Evolutionary conservation across 768 basidiomycete species (phyloP).

Genomic region (Pleurotus giganteus): DNA sequence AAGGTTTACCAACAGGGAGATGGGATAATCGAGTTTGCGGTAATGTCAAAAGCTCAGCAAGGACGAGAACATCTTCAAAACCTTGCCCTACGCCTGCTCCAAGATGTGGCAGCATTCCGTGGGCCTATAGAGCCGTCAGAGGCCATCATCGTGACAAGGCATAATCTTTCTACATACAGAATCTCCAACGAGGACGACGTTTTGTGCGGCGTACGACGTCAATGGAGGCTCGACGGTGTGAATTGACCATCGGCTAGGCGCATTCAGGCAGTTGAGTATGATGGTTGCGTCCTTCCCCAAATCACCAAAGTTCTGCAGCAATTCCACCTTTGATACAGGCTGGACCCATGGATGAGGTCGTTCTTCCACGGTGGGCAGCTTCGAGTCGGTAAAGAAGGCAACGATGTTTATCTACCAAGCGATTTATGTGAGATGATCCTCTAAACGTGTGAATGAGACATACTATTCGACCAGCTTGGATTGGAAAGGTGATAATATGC

Average conservation of each 20-base stretch:
- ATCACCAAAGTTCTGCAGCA: conserved; percentile 39
- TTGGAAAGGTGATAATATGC: conserved; percentile 55
- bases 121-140: conserved; percentile 36
- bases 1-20: conserved; percentile 32
- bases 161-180: conserved; percentile 31
- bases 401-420: conserved; percentile 44
- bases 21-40: conserved; percentile 36
- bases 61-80: conserved; percentile 50
- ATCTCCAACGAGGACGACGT: conserved; percentile 53
- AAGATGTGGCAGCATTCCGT: conserved; percentile 58
- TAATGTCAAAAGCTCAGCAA: conserved; percentile 44
- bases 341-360: conserved; percentile 41
- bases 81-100: conserved; percentile 61
- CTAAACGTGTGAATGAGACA: conserved; percentile 10
- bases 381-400: conserved; percentile 34
- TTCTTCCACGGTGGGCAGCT: conserved; percentile 21
- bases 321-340: conserved; percentile 36
- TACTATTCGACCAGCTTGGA: conserved; percentile 41
- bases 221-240: conserved; percentile 48
- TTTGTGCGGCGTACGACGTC: conserved; percentile 37
- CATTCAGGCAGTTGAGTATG: conserved; percentile 40
- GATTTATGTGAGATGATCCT: background rate
- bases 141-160: background rate
- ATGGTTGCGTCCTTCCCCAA: conserved; percentile 44
- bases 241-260: conserved; percentile 51